A percentile compares a stretch with the other conserved stretches of the same genome.
Conservation (phyloP, 352 stramenopile genomes). For the Phytophthora citricola region DNA sequence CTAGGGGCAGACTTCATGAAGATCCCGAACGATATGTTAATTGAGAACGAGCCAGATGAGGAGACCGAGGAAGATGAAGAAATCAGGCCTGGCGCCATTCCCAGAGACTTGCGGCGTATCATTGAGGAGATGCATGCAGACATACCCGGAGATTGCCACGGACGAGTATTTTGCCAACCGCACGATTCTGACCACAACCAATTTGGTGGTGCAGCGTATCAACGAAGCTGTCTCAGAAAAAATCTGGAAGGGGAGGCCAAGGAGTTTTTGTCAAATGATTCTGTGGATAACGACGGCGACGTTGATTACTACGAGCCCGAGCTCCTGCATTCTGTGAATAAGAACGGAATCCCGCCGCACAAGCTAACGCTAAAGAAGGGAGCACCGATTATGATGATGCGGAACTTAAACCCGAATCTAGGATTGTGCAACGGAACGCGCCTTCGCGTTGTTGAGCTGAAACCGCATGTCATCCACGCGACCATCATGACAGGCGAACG, state of each 20-base stretch:
- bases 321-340: slow-evolving; percentile 5
- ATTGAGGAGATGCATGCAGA: not conserved
- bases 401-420: slow-evolving; percentile 10
- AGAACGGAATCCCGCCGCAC: slow-evolving; percentile 12
- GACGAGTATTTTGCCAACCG: not conserved
- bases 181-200: not conserved
- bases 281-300: not conserved
- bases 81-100: not conserved
- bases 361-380: slow-evolving; percentile 6
- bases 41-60: not conserved
- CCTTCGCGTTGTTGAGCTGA: not conserved
- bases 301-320: slow-evolving; percentile 4
- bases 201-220: not conserved
- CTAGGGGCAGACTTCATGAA: not conserved
- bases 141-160: too few relatives aligned
- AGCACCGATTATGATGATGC: not conserved
- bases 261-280: not conserved
- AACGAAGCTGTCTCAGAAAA: not conserved
- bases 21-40: not conserved
- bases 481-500: not conserved
- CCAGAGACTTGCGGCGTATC: not conserved
- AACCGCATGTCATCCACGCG: slow-evolving; percentile 1
- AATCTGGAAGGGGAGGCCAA: not conserved
- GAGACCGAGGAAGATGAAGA: not conserved
- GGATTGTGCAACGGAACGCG: slow-evolving; percentile 8